Percentiles rank a stretch among this genome's conserved stretches.
These are phyloP conservation scores for Raffaelea ambrosiae DNA, from an alignment of 2,329 filamentous ascomycete genomes.

Conservation along the genomic window DNA sequence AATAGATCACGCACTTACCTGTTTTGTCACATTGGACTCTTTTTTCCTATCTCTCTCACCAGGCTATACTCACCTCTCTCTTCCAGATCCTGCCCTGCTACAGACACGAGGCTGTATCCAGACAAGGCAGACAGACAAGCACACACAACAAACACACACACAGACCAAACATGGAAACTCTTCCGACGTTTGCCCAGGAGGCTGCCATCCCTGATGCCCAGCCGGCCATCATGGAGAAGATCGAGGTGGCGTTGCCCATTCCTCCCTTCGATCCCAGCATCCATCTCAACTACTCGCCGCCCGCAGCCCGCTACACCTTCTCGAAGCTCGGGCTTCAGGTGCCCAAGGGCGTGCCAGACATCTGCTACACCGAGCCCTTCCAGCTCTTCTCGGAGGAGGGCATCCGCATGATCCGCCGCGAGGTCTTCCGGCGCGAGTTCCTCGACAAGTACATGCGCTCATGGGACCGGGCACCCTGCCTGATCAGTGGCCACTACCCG, in stretches of 20 bases:
- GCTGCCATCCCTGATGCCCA: conserved; percentile 5
- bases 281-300: conserved; percentile 11
- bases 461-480: conserved; percentile 10
- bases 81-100: background rate
- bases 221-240: conserved; percentile 6
- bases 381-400: conserved; percentile 12
- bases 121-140: background rate
- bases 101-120: background rate
- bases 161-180: conserved; percentile 3
- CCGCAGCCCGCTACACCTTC: conserved; percentile 7
- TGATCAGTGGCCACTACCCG: conserved; percentile 10
- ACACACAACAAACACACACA: background rate
- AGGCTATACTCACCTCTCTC: background rate
- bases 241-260: conserved; percentile 2
- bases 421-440: conserved; percentile 11
- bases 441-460: conserved; percentile 12
- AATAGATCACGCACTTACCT: no score
- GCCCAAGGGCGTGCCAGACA: conserved; percentile 7
- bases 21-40: no score
- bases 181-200: conserved; percentile 5
- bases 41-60: background rate
- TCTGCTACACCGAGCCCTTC: conserved; percentile 11
- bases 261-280: conserved; percentile 11
- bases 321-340: conserved; percentile 7
- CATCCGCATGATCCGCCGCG: conserved; percentile 11